These are phyloP conservation scores for Pythium sukuiense DNA, from an alignment of 352 stramenopile genomes.

Conservation along the genomic window DNA sequence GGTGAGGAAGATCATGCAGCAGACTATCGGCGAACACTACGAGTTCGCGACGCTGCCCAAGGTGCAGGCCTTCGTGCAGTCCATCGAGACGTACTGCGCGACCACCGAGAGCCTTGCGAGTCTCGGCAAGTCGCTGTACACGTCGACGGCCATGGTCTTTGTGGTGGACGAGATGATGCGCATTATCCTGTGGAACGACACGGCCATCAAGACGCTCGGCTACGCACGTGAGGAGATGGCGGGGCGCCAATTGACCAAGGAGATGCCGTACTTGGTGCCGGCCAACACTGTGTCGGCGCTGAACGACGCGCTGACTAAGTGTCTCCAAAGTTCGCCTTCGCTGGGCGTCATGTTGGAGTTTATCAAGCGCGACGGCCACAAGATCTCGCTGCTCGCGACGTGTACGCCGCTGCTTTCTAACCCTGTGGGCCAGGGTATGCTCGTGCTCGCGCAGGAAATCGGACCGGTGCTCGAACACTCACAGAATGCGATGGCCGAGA, in stretches of 20 bases:
- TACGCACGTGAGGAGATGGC: constrained; percentile 83
- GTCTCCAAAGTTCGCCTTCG: constrained; percentile 52
- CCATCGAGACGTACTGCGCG: constrained; percentile 74
- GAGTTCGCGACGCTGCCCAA: constrained; percentile 66
- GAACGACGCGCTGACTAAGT: constrained; percentile 59
- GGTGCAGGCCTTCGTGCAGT: constrained; percentile 72
- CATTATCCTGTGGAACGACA: constrained; percentile 87
- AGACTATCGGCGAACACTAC: constrained; percentile 75
- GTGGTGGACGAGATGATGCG: constrained; percentile 84
- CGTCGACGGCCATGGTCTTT: constrained; percentile 72
- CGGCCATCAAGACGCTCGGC: constrained; percentile 67
- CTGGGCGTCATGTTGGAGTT: constrained; percentile 62
- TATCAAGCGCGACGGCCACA: constrained; percentile 51
- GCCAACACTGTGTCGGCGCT: constrained; percentile 51
- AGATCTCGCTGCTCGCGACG: constrained; percentile 62
- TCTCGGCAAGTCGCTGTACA: constrained; percentile 84
- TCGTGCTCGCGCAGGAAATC: constrained; percentile 77
- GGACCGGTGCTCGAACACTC: constrained; percentile 34
- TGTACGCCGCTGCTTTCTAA: constrained; percentile 78
- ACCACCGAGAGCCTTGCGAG: constrained; percentile 77
- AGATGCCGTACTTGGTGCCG: constrained; percentile 71
- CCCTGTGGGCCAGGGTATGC: constrained; percentile 74
- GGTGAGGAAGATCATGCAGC: constrained; percentile 73
- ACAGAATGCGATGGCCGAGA: constrained; percentile 39
- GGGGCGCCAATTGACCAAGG: constrained; percentile 64